A percentile compares a stretch with the other conserved stretches of the same genome.
Conservation (phyloP, 257 asterid genomes). For the Ilex aquifolium region DNA sequence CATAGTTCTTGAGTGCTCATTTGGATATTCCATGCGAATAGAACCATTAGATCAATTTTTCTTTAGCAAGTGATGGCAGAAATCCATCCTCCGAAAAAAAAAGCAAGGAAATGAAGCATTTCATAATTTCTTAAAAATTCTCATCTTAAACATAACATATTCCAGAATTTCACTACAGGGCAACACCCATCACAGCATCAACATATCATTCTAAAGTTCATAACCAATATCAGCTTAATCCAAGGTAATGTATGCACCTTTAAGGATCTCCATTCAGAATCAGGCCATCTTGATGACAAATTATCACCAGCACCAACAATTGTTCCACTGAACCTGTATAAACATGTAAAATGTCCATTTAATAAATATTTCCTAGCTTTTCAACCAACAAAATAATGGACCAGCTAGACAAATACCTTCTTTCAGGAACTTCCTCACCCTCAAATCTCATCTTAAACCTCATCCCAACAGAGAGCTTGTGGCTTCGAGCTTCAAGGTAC, state of each 20-base stretch:
- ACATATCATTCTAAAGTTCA: not conserved
- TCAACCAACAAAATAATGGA: not conserved
- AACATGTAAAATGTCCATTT: conserved; percentile 13
- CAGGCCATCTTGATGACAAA: conserved; percentile 70
- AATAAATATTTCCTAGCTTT: not conserved
- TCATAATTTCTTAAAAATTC: too few relatives aligned
- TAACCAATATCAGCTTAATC: conserved; percentile 5
- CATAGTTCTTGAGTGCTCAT: too few relatives aligned
- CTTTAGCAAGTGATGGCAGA: too few relatives aligned
- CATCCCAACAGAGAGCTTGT: conserved; percentile 90
- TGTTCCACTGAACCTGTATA: conserved; percentile 86
- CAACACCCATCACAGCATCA: not conserved
- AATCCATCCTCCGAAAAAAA: too few relatives aligned
- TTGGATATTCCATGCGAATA: too few relatives aligned
- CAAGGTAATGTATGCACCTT: conserved; percentile 45
- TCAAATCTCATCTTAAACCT: conserved; percentile 96
- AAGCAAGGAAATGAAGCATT: too few relatives aligned
- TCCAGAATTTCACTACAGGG: not conserved
- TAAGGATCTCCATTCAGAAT: conserved; percentile 93
- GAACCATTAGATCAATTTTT: too few relatives aligned
- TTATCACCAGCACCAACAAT: conserved; percentile 75
- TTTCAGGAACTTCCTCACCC: conserved; percentile 96
- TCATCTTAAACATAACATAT: not conserved
- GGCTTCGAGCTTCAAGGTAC: conserved; percentile 84
- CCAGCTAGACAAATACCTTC: conserved; percentile 46